These are phyloP conservation scores for Melaleuca alternifolia DNA, from an alignment of 345 rosid genomes.

Conservation along the genomic window DNA sequence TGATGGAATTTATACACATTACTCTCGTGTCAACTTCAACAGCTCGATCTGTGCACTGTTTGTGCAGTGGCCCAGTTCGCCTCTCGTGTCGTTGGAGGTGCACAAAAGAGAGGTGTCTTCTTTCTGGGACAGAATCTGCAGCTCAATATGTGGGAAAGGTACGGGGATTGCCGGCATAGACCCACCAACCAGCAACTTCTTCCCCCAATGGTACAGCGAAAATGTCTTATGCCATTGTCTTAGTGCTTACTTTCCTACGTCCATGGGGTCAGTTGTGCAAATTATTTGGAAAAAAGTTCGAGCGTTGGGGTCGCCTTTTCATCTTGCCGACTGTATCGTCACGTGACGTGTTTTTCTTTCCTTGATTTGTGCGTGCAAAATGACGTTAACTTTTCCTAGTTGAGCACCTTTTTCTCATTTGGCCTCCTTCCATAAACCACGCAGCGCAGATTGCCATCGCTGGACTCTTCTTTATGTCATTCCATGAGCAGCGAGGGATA, in stretches of 20 bases:
- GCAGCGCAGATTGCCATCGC: neutral
- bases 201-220: slow-evolving; percentile 4
- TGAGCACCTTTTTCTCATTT: neutral
- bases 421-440: neutral
- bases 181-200: slow-evolving; percentile 20
- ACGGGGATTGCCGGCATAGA: slow-evolving; percentile 6
- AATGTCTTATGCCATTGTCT: slow-evolving; percentile 21
- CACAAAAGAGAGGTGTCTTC: neutral
- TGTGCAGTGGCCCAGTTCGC: neutral
- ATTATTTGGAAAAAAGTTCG: neutral
- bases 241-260: slow-evolving; percentile 20
- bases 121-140: slow-evolving; percentile 19
- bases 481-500: slow-evolving; percentile 19
- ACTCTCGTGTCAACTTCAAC: neutral
- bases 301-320: neutral
- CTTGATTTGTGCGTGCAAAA: neutral
- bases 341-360: neutral
- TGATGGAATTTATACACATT: neutral
- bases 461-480: slow-evolving; percentile 11
- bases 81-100: slow-evolving; percentile 1
- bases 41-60: neutral
- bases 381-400: neutral
- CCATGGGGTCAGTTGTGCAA: slow-evolving; percentile 21
- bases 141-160: slow-evolving; percentile 14
- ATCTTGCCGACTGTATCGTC: neutral